A percentile compares a stretch with the other conserved stretches of the same genome.
Evolutionary conservation across 805 yeast species (phyloP).

Genomic region (Komagataella pseudopastoris): DNA sequence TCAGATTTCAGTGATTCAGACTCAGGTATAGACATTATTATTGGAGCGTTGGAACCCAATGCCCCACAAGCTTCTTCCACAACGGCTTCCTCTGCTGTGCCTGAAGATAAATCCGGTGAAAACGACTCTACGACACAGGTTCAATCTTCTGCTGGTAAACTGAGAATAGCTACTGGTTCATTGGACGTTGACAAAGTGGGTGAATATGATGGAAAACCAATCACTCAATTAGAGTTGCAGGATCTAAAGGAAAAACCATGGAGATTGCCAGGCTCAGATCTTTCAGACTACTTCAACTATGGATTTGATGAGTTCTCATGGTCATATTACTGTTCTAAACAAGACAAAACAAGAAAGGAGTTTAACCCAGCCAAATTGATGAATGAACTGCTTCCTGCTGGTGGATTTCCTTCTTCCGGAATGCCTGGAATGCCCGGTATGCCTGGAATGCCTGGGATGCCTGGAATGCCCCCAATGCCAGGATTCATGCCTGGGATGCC

Average conservation of each 20-base stretch:
- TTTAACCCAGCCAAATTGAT: conserved; percentile 74
- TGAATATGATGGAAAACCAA: conserved; percentile 64
- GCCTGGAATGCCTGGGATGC: conserved; percentile 8
- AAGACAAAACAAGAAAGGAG: conserved; percentile 67
- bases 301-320: conserved; percentile 96
- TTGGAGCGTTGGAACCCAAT: conserved; percentile 25
- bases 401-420: conserved; percentile 2
- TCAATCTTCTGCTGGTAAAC: conserved; percentile 5
- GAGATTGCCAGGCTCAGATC: conserved; percentile 95
- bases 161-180: conserved; percentile 7
- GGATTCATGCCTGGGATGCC: conserved; percentile 16
- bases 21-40: conserved; percentile 70
- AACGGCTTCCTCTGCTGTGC: conserved; percentile 6
- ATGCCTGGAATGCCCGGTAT: conserved; percentile 10
- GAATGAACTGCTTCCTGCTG: conserved; percentile 38
- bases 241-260: conserved; percentile 91
- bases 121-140: conserved; percentile 10
- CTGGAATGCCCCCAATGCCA: conserved; percentile 7
- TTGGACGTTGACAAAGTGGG: conserved; percentile 67
- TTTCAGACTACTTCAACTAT: conserved; percentile 87
- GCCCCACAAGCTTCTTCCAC: conserved; percentile 9
- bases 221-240: conserved; percentile 69
- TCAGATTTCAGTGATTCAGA: conserved; percentile 30
- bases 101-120: conserved; percentile 15
- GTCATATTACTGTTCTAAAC: conserved; percentile 84